phyloP scores from a whole-genome alignment of 148 eudicot genomes.

The Chenopodium suecicum region DNA sequence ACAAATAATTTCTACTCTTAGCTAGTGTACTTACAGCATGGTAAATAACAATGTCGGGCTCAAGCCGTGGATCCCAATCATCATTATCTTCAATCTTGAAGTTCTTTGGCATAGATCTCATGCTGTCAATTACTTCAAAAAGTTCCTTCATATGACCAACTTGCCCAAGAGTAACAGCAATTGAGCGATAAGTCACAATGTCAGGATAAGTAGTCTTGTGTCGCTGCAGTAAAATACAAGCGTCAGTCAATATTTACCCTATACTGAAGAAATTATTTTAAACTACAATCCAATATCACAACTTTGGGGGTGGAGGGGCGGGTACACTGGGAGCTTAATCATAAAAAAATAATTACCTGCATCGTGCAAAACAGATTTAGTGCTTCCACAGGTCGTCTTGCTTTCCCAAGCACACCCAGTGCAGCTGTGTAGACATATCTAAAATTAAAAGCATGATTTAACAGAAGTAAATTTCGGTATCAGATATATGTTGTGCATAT shows the following conservation, averaged over 20 bases:
- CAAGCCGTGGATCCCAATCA: conserved; percentile 82
- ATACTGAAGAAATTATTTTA: background rate
- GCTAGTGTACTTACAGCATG: conserved; percentile 69
- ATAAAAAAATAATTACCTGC: conserved; percentile 56
- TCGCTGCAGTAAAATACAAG: conserved; percentile 44
- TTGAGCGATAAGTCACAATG: conserved; percentile 73
- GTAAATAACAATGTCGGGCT: conserved; percentile 76
- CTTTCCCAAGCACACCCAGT: conserved; percentile 77
- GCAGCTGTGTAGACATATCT: conserved; percentile 90
- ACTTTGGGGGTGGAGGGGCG: background rate
- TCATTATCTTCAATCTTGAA: conserved; percentile 46
- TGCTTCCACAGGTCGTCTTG: conserved; percentile 91
- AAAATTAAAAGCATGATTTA: conserved; percentile 28
- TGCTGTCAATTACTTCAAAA: conserved; percentile 84
- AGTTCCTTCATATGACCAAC: conserved; percentile 93
- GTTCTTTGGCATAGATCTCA: conserved; percentile 78
- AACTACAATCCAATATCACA: conserved; percentile 3
- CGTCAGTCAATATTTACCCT: conserved; percentile 16
- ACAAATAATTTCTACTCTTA: background rate
- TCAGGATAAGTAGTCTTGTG: conserved; percentile 79
- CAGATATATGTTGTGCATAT: conserved; percentile 12
- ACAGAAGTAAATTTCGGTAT: conserved; percentile 7
- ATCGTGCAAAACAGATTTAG: conserved; percentile 64
- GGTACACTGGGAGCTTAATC: background rate
- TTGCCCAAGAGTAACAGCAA: conserved; percentile 97